Evolutionary conservation across 805 yeast species (phyloP), one percentile per base, ranked within the genome.

Genomic region (Lipomyces japonicus): DNA sequence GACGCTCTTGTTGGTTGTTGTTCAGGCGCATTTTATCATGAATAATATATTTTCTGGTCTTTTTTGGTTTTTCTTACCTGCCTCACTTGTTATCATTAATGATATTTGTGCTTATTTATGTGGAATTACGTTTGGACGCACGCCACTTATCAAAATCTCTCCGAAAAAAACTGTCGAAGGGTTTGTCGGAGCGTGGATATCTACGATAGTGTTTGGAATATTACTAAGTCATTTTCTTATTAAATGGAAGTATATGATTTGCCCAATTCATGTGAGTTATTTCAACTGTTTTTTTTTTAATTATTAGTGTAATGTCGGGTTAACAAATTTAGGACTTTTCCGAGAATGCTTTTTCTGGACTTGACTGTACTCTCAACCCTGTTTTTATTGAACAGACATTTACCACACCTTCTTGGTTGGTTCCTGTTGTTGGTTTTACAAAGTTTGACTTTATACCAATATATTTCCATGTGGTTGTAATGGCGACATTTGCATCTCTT

Each of bases 161-260:
- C 98, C 98, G 50, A 93, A 93, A 70, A 93, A 93, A 71, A 93
- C 98, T 2, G 89, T 91, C 32, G 98, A 93, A 71, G 98, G 98
- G 2, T 93, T 93, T 63, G 71, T 91, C 43, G 98, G 98, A 45
- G 98, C 97, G 16, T 93, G 98, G 98, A 69, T 88, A 42, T 91
- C 93, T 65, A 93, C 98, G 7, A 82, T 86, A 4, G 55, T 85
- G 31, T 81, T 86, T 55, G 87, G 91, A 0, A 69, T 87, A 24
- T 46, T 81, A 4, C 74, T 89, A 46, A 77, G 95, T 1, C 77
- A 78, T 59, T 64, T 83, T 45, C 73, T 89, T 56, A 73, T 84
- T 34, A 76, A 79, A 44, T 81, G 79, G 58, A 77, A 77, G 62
- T 93, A 84, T 68, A 71, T 93, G 74, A 86, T 85, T 55, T 93